Percentiles rank a stretch among this genome's conserved stretches.
Evolutionary conservation across 305 asterid species (phyloP).

Genomic region (Salvia sclarea): DNA sequence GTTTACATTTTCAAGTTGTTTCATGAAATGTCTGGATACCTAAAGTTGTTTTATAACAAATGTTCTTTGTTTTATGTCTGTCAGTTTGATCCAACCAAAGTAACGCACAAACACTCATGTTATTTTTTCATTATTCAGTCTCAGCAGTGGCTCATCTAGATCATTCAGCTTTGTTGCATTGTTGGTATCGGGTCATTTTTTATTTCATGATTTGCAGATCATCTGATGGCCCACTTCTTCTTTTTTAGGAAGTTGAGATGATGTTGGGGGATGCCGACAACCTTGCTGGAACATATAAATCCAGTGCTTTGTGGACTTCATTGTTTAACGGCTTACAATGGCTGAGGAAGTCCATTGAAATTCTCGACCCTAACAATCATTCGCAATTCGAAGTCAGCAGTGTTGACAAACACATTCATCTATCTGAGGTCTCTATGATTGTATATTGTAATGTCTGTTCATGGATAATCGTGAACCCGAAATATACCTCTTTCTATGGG

Average conservation of each 20-base stretch:
- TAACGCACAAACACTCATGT: not conserved
- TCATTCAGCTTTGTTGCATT: not conserved
- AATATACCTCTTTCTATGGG: slow-evolving; percentile 1
- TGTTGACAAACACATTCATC: slow-evolving; percentile 63
- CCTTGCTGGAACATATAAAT: slow-evolving; percentile 51
- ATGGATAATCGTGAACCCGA: slow-evolving; percentile 17
- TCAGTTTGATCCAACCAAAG: slow-evolving; percentile 9
- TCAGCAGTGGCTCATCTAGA: not conserved
- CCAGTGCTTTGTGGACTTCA: slow-evolving; percentile 51
- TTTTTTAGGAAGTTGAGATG: slow-evolving; percentile 68
- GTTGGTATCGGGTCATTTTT: slow-evolving; percentile 20
- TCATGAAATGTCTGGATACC: slow-evolving; percentile 11
- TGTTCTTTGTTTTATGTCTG: not conserved
- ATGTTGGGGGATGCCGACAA: slow-evolving; percentile 55
- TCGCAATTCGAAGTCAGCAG: slow-evolving; percentile 47
- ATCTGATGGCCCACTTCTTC: slow-evolving; percentile 26
- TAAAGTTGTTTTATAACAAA: slow-evolving; percentile 2
- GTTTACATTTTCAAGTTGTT: slow-evolving; percentile 5
- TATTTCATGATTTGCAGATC: slow-evolving; percentile 24
- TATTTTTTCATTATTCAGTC: not conserved
- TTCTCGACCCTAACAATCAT: slow-evolving; percentile 49
- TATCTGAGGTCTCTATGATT: slow-evolving; percentile 57
- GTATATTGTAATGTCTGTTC: slow-evolving; percentile 20
- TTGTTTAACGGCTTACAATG: slow-evolving; percentile 64
- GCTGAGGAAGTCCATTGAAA: slow-evolving; percentile 72